These are phyloP conservation scores for Podaxis carcinomalis DNA, from an alignment of 768 basidiomycete genomes.

Conservation along the genomic window DNA sequence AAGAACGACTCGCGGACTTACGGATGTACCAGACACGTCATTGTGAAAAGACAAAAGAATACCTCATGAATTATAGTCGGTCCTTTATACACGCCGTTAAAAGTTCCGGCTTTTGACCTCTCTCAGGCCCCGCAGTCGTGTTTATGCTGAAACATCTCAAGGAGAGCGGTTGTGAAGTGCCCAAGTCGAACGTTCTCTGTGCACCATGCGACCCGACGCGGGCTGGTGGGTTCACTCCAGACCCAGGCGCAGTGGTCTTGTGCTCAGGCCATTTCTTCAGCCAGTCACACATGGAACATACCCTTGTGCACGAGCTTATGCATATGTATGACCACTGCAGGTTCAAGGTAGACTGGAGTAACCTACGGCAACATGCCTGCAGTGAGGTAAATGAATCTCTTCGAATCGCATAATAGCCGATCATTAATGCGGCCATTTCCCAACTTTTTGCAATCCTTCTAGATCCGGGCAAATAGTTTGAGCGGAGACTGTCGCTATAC, in stretches of 20 bases:
- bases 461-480: slow-evolving; percentile 95
- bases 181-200: slow-evolving; percentile 74
- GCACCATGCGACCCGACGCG: slow-evolving; percentile 69
- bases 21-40: slow-evolving; percentile 28
- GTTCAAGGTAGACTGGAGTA: slow-evolving; percentile 90
- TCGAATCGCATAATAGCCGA: neutral
- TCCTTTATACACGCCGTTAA: slow-evolving; percentile 17
- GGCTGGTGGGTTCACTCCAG: slow-evolving; percentile 80
- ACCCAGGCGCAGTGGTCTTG: slow-evolving; percentile 74
- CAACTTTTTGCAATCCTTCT: slow-evolving; percentile 1
- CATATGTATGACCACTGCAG: slow-evolving; percentile 95
- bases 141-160: slow-evolving; percentile 94
- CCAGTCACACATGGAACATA: slow-evolving; percentile 89
- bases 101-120: neutral
- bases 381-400: slow-evolving; percentile 68
- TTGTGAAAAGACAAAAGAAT: slow-evolving; percentile 70
- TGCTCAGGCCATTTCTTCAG: slow-evolving; percentile 82
- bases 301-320: slow-evolving; percentile 88
- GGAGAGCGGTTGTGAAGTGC: slow-evolving; percentile 66
- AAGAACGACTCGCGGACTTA: slow-evolving; percentile 40
- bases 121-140: slow-evolving; percentile 73
- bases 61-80: slow-evolving; percentile 69
- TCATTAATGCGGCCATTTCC: neutral
- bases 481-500: slow-evolving; percentile 90
- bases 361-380: slow-evolving; percentile 93